Evolutionary conservation across 192 early-diverging fungal species (phyloP).

Genomic region (Entomortierella beljakovae): DNA sequence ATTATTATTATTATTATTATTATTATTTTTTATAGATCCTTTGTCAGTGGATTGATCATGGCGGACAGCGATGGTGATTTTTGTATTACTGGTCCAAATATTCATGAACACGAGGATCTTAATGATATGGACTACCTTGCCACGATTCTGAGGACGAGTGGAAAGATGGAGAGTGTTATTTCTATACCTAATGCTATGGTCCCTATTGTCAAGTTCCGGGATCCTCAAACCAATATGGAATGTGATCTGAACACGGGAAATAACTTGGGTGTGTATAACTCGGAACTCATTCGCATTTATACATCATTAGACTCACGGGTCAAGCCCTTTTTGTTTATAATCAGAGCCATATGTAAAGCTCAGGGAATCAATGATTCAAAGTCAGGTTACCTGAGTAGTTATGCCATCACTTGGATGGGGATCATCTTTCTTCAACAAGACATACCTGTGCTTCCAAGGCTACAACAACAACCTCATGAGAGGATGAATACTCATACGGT

Average conservation of each 20-base stretch:
- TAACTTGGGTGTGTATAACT: constrained; percentile 46
- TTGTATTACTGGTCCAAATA: constrained; percentile 39
- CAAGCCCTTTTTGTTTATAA: constrained; percentile 50
- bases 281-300: constrained; percentile 42
- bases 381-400: constrained; percentile 31
- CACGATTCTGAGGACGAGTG: constrained; percentile 7
- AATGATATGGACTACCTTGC: constrained; percentile 41
- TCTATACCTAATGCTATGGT: constrained; percentile 39
- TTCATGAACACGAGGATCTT: constrained; percentile 13
- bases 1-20: not conserved
- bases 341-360: constrained; percentile 50
- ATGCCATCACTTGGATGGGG: constrained; percentile 43
- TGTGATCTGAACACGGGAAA: constrained; percentile 56
- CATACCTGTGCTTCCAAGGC: constrained; percentile 19
- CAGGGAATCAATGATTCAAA: constrained; percentile 42
- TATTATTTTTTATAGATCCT: constrained; percentile 33
- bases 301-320: constrained; percentile 46
- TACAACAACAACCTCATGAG: constrained; percentile 36
- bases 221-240: constrained; percentile 33
- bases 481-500: constrained; percentile 19
- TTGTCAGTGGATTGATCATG: constrained; percentile 38
- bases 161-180: constrained; percentile 26
- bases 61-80: constrained; percentile 53
- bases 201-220: constrained; percentile 54
- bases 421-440: constrained; percentile 39